Conservation (phyloP, 305 asterid genomes). For the Plantago coronopus region DNA sequence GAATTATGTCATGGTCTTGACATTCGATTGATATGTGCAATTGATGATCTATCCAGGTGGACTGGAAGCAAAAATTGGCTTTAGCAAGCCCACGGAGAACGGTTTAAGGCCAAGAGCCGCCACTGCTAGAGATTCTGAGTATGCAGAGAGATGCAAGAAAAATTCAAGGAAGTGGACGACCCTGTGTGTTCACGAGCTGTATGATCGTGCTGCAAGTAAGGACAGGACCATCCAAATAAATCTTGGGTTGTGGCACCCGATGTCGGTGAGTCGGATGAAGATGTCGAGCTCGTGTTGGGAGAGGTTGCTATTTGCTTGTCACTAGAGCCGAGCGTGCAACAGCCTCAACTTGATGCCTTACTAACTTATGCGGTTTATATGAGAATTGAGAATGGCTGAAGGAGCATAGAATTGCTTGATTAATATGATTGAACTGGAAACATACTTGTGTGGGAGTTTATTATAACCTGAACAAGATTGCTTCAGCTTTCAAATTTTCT, state of each 20-base stretch:
- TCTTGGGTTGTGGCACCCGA: conserved; percentile 89
- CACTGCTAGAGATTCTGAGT: conserved; percentile 77
- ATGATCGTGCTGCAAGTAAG: conserved; percentile 54
- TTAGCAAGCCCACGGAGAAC: conserved; percentile 76
- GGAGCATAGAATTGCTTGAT: neutral
- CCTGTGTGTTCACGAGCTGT: conserved; percentile 73
- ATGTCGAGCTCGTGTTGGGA: conserved; percentile 74
- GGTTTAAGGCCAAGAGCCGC: conserved; percentile 73
- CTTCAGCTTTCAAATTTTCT: no score
- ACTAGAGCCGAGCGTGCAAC: conserved; percentile 43
- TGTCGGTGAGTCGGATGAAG: conserved; percentile 75
- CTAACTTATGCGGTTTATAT: neutral
- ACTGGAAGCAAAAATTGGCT: conserved; percentile 83
- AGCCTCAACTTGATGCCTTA: neutral
- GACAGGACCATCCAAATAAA: conserved; percentile 69
- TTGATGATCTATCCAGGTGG: conserved; percentile 43
- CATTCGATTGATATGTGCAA: no score
- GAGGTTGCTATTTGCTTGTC: conserved; percentile 71
- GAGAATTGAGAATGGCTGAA: neutral
- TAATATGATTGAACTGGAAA: no score
- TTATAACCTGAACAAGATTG: no score
- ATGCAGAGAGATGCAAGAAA: conserved; percentile 64
- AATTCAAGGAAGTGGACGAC: conserved; percentile 55
- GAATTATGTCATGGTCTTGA: no score
- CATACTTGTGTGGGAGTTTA: neutral